Evolutionary conservation across 805 yeast species (phyloP), one percentile per base, ranked within the genome.

Genomic region (Wickerhamiella galacta): DNA sequence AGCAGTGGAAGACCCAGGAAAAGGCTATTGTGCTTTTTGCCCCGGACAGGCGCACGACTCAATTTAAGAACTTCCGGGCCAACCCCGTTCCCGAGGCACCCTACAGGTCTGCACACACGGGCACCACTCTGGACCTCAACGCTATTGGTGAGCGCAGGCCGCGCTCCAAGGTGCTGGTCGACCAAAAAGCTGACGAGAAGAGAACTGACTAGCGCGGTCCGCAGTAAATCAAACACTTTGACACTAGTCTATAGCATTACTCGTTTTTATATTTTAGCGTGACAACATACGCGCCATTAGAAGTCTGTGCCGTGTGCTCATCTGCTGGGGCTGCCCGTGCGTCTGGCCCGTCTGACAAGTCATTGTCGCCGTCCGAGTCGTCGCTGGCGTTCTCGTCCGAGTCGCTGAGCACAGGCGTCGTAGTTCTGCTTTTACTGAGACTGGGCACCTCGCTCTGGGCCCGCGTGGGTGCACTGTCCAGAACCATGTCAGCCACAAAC

Each of bases 401-500:
- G 14, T 34, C 37, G 16, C 28, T 25, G 18, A 14, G 11, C 18
- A 24, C 26, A n/a, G 9, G 12, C 7, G 26, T 6, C 7, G 26
- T 15, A 24, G 9, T n/a, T n/a, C 26, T n/a, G n/a, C n/a, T n/a
- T n/a, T n/a, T n/a, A n/a, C n/a, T 10, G 10, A 10, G 10, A 11
- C 25, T 23, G 12, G 25, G 25, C 6, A n/a, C 21, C 20, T 17
- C 21, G 7, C 20, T 11, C 9, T 12, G 18, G 10, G 28, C 16
- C 18, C 28, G 16, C 4, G 30, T 27, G 14, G 39, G 39, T 12
- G 34, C 36, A 20, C 22, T 31, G 18, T 34, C 42, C 12, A 58
- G 52, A 30, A 58, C 34, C 50, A 53, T 46, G 24, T 48, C 49
- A 6, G 57, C 61, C 4, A 58, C 57, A 20, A 53, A 34, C 7